phyloP scores from a whole-genome alignment of 306 rosid species.

The Mimosa pudica region DNA sequence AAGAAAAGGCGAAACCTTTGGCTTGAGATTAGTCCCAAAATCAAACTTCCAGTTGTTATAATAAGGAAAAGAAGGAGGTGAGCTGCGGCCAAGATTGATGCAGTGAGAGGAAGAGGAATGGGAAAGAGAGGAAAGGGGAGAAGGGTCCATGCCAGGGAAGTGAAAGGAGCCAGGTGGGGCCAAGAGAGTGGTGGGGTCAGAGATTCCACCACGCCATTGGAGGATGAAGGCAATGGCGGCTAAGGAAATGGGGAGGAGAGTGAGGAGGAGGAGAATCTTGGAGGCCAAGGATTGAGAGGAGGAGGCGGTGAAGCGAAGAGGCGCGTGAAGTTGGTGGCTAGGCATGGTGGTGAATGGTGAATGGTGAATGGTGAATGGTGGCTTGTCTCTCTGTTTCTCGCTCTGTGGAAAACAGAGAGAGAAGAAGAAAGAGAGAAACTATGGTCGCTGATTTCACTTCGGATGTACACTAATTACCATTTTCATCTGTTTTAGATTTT shows the following conservation, averaged over 20 bases:
- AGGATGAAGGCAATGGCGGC: slow-evolving; percentile 87
- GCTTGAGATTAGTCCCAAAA: slow-evolving; percentile 58
- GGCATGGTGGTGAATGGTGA: slow-evolving; percentile 42
- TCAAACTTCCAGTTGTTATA: slow-evolving; percentile 83
- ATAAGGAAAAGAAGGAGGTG: slow-evolving; percentile 77
- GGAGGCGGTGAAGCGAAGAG: slow-evolving; percentile 58
- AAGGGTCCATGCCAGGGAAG: slow-evolving; percentile 92
- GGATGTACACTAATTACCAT: too few relatives aligned
- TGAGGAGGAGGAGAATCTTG: slow-evolving; percentile 78
- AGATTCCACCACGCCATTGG: slow-evolving; percentile 97
- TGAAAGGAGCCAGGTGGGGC: slow-evolving; percentile 75
- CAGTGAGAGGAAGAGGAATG: slow-evolving; percentile 64
- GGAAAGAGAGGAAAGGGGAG: slow-evolving; percentile 66
- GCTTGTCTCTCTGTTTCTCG: not conserved
- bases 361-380: slow-evolving; percentile 31
- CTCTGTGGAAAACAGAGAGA: slow-evolving; percentile 12
- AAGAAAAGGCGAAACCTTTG: slow-evolving; percentile 59
- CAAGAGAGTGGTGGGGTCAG: slow-evolving; percentile 77
- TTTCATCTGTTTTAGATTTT: too few relatives aligned
- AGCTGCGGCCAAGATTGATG: slow-evolving; percentile 65
- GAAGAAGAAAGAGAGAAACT: not conserved
- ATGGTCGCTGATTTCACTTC: not conserved
- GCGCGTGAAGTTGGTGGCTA: slow-evolving; percentile 59
- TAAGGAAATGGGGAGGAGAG: slow-evolving; percentile 83
- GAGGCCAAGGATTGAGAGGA: slow-evolving; percentile 60